A percentile compares a stretch with the other conserved stretches of the same genome.
phyloP scores from a whole-genome alignment of 306 rosid species.

The Sechiopsis laciniata region DNA sequence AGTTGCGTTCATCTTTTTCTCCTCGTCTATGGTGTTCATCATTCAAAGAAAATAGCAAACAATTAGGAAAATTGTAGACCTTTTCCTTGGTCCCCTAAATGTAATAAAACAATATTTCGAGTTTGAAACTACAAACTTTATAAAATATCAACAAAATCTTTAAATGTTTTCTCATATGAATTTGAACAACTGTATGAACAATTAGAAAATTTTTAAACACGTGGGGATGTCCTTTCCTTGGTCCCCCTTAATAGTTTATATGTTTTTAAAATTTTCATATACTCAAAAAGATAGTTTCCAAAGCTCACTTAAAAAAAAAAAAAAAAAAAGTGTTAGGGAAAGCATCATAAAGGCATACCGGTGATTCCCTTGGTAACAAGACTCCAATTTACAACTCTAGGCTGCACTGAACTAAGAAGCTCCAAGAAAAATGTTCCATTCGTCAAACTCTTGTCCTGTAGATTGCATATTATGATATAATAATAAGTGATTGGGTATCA shows the following conservation, averaged over 20 bases:
- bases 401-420: slow-evolving; percentile 85
- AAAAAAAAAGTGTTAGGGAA: no score
- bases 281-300: neutral
- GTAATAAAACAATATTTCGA: slow-evolving; percentile 4
- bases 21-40: slow-evolving; percentile 52
- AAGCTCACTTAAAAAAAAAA: no score
- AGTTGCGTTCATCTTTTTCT: slow-evolving; percentile 90
- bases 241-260: neutral
- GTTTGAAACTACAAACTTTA: neutral
- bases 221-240: no score
- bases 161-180: neutral
- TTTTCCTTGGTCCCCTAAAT: neutral
- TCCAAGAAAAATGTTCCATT: slow-evolving; percentile 90
- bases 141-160: neutral
- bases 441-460: slow-evolving; percentile 78
- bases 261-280: neutral
- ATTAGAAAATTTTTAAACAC: no score
- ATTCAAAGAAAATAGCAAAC: neutral
- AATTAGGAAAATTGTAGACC: neutral
- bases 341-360: slow-evolving; percentile 40
- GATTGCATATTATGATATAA: slow-evolving; percentile 23
- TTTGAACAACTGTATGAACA: no score
- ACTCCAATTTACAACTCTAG: slow-evolving; percentile 88
- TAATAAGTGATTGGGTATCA: neutral
- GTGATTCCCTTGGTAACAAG: slow-evolving; percentile 82